Evolutionary conservation across 2,329 filamentous ascomycete genomes (phyloP), one percentile per base, ranked within the genome.

Genomic region (Meredithiella fracta): DNA sequence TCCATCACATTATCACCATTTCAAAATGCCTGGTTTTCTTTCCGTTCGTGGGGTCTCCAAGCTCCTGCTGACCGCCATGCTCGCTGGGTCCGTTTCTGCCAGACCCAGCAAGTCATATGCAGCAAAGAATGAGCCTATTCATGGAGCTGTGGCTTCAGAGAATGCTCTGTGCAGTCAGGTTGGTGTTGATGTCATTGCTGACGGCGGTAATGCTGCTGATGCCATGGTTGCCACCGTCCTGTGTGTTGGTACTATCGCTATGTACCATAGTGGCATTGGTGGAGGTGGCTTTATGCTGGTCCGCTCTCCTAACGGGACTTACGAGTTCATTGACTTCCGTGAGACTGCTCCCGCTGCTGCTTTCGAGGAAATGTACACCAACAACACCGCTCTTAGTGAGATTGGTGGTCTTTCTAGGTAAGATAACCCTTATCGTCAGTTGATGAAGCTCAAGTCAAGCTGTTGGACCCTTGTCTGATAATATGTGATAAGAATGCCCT

Each of bases 271-370:
- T 61, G 86, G 86, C 3, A 79, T 91, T 57, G 85, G 83, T 4
- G 86, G 87, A 2, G 86, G 86, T 14, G 86, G 87, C 1, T 92
- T 92, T 67, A 79, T 85, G 75, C 72, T 89, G 1, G 74, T 90
- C n/a, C 75, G 82, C 59, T 69, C 73, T 1, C 67, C 75, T 3
- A 76, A 85, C 60, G 83, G 83, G 3, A 69, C 70, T 7, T 91
- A 87, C 64, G 86, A 94, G 62, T 85, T 80, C 61, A 80, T 94
- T 61, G 88, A 95, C 65, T 94, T 92, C 66, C 76, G 89, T 15
- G 89, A 94, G 67, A 86, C 79, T 0, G 89, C 89, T 0, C 88
- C 89, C 0, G 85, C 82, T 0, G 85, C 86, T 1, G 82, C 86
- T 0, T 85, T 76, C 60, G 73, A 90, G 66, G 77, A 88, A 61